Evolutionary conservation across 2,329 filamentous ascomycete species (phyloP), one percentile per base, ranked within the genome.

Genomic region (Raffaelea deltoideospora): DNA sequence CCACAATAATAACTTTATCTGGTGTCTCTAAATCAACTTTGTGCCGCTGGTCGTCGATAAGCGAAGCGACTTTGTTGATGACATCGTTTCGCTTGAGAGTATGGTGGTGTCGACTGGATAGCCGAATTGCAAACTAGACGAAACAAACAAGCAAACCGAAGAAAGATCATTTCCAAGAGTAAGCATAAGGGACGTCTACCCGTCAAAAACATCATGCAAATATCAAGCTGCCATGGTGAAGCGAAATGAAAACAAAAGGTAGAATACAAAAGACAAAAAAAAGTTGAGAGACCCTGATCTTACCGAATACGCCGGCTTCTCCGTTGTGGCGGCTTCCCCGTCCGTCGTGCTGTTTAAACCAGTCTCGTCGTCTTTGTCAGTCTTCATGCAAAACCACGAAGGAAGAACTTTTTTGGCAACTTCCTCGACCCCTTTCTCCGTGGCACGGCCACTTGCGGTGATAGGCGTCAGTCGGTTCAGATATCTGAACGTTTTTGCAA

Each of bases 41-140:
- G 57, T 90, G 83, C 28, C 66, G 65, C 10, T 66, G 59, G 10
- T 39, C 37, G 34, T 75, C 73, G 42, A 86, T 70, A 22, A 76
- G 58, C 28, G 63, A 60, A 5, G 81, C 83, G 43, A 88, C 67
- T 43, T 69, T 71, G 48, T 78, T 72, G 54, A 90, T 88, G 34
- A 88, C 65, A 15, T 62, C 63, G 44, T 77, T 71, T 40, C 81
- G 70, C 46, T 71, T 78, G 42, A 88, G 64, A 4, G 65, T 65
- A 46, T 65, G 76, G 56, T 87, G 77, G 49, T 81, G 83, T 38
- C 83, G 75, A 42, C 84, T 72, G 13, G 72, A 79, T n/a, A 79
- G 73, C 31, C 83, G 74, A 46, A 92, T 87, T n/a, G 82, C 83
- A 56, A 85, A 90, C 82, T 88, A 42, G 21, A 35, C 10, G n/a